phyloP scores from a whole-genome alignment of 2,329 filamentous ascomycete genomes.

The Penicillium sclerotiorum region DNA sequence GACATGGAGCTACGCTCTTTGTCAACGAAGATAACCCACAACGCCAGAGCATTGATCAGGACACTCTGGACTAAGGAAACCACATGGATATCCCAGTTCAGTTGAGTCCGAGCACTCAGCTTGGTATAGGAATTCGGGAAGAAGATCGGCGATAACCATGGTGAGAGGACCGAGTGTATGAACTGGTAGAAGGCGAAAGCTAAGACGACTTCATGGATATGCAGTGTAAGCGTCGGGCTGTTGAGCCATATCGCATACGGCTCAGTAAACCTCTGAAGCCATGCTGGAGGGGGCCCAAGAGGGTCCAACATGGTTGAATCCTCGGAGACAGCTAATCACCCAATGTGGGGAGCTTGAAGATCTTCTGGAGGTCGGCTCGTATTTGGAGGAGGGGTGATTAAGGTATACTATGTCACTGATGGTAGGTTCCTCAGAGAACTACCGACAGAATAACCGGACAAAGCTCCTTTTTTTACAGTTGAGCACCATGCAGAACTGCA shows the following conservation, averaged over 20 bases:
- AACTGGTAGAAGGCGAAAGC: conserved; percentile 60
- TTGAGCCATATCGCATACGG: conserved; percentile 56
- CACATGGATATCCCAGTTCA: conserved; percentile 70
- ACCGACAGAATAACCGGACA: conserved; percentile 12
- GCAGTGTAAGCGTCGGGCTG: conserved; percentile 59
- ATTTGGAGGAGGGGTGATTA: neutral
- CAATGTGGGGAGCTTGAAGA: conserved; percentile 17
- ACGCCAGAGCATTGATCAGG: conserved; percentile 57
- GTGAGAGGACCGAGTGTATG: conserved; percentile 58
- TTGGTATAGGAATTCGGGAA: conserved; percentile 59
- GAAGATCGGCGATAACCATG: conserved; percentile 55
- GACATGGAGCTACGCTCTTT: conserved; percentile 58
- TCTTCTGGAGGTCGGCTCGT: no score
- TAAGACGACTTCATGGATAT: conserved; percentile 64
- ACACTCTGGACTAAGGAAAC: conserved; percentile 63
- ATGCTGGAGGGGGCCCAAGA: conserved; percentile 52
- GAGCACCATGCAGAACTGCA: conserved; percentile 14
- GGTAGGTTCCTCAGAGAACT: conserved; percentile 9
- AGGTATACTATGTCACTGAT: neutral
- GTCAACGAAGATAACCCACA: conserved; percentile 62
- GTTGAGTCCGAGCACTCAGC: conserved; percentile 57
- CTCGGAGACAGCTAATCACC: conserved; percentile 21
- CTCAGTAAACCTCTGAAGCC: conserved; percentile 51
- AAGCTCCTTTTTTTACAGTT: conserved; percentile 6
- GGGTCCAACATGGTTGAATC: conserved; percentile 47